These are phyloP conservation scores for Chenopodium quinoa DNA, from an alignment of 148 eudicot species.

Conservation along the genomic window DNA sequence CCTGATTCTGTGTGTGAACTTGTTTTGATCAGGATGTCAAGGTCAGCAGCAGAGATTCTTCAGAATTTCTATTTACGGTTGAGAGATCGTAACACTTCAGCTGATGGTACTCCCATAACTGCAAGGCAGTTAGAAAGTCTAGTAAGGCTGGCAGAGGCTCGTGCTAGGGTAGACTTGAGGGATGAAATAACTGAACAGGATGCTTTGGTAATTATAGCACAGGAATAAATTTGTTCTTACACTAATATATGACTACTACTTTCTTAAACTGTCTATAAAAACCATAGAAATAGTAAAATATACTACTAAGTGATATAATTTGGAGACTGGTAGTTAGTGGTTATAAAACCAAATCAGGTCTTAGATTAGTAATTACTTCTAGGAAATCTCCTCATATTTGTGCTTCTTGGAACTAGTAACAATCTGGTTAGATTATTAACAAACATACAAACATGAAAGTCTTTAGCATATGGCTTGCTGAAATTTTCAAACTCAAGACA, in stretches of 20 bases:
- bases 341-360: not conserved
- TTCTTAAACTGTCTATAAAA: not conserved
- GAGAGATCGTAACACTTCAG: conserved; percentile 85
- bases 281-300: not conserved
- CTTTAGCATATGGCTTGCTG: not conserved
- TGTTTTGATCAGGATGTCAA: conserved; percentile 66
- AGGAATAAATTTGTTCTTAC: not conserved
- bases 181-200: conserved; percentile 85
- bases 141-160: conserved; percentile 94
- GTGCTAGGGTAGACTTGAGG: conserved; percentile 87
- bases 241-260: not conserved
- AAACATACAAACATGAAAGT: not conserved
- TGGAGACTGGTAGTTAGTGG: not conserved
- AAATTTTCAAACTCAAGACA: not conserved
- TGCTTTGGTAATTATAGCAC: conserved; percentile 65
- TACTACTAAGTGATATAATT: not conserved
- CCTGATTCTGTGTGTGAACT: not conserved
- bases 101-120: conserved; percentile 97
- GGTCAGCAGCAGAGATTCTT: conserved; percentile 83
- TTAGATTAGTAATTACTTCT: not conserved
- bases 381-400: not conserved
- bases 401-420: not conserved
- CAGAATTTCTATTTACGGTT: conserved; percentile 81
- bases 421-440: not conserved
- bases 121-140: conserved; percentile 97